Base-by-base conservation (phyloP, 2,329 filamentous ascomycete genomes). In the Colletotrichum neosansevieriae region DNA sequence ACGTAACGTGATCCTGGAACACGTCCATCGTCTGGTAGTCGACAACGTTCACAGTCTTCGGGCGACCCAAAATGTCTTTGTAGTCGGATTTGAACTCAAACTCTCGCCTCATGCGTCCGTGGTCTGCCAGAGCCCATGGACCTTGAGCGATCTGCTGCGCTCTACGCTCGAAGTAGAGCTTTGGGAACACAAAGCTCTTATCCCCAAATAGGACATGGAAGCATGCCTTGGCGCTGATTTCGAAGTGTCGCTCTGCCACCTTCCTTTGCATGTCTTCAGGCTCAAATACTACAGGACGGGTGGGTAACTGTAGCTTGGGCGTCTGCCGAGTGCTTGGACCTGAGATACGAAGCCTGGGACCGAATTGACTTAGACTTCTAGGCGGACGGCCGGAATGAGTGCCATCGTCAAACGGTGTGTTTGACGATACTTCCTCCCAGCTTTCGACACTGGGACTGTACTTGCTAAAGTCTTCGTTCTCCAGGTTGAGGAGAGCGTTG, bases 191-290 rank as follows among this genome's bases (percentile, higher is more conserved):
- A 38, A 94, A 93, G 77, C 93, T 97, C 81, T 95, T 97, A 79
- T 99, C 96, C 42, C 96, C 96, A 79, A 98, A 99, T 58, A 99
- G 86, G 15, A 98, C 93, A 76, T 98, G 95, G 78, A 98, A 99
- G 66, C 97, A 89, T 0, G 93, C 94, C 79, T 99, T 98, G 53
- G 96, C 92, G 71, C 93, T 97, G 69, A 98, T 91, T 72, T 97
- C 92, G 77, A 97, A 97, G 72, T 94, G 88, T 70, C 92, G 89
- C 77, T 97, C 93, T 1, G 92, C 88, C 7, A 91, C 91, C 72
- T 91, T 86, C 71, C 88, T 85, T 59, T 91, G 88, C 88, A 97
- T 94, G 60, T 91, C 93, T 70, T 92, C 88, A 1, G 96, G 96
- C 66, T 94, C 91, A 76, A 95, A 98, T 11, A 92, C 83, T 2